These are phyloP conservation scores for Vaccinium myrtillus DNA, from an alignment of 148 eudicot genomes.

Conservation along the genomic window DNA sequence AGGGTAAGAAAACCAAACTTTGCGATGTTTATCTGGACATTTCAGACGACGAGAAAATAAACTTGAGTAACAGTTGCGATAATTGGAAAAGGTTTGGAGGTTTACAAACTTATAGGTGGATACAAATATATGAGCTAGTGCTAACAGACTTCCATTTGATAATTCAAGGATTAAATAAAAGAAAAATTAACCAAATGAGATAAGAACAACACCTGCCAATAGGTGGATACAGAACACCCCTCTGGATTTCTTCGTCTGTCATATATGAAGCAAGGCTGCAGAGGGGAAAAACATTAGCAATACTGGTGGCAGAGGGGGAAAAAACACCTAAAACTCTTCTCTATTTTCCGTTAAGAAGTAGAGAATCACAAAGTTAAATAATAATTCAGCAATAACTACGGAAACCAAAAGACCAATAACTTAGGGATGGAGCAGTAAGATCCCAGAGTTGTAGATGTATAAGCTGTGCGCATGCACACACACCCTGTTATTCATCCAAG, in stretches of 20 bases:
- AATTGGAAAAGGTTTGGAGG: neutral
- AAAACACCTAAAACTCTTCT: neutral
- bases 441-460: neutral
- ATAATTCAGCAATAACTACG: neutral
- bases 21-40: neutral
- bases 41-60: neutral
- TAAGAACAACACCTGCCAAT: slow-evolving; percentile 50
- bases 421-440: neutral
- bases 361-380: neutral
- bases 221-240: slow-evolving; percentile 81
- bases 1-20: neutral
- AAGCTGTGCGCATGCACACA: neutral
- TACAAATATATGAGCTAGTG: neutral
- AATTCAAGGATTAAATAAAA: neutral
- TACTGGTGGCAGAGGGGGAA: neutral
- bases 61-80: neutral
- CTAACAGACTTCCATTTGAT: neutral
- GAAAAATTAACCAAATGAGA: neutral
- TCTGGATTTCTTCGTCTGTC: slow-evolving; percentile 77
- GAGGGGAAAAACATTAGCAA: slow-evolving; percentile 13
- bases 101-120: neutral
- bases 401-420: neutral
- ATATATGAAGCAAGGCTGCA: slow-evolving; percentile 95
- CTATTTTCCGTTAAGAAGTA: neutral
- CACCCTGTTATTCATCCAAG: neutral